These are phyloP conservation scores for Plectosphaerella plurivora DNA, from an alignment of 2,329 filamentous ascomycete genomes.

Conservation along the genomic window DNA sequence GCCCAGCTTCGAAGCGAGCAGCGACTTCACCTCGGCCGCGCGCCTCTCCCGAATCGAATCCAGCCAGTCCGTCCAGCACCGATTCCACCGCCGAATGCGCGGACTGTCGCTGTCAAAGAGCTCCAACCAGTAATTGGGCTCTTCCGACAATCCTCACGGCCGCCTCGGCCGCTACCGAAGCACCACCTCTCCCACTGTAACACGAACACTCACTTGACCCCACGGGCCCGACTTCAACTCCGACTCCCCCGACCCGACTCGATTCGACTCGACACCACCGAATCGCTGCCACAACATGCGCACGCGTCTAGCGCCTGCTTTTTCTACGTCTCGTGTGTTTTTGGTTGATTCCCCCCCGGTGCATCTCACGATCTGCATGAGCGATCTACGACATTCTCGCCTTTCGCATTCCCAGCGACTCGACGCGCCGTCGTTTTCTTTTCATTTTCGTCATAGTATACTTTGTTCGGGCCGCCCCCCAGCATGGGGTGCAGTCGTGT, in stretches of 20 bases:
- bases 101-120: conserved; percentile 38
- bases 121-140: conserved; percentile 26
- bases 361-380: conserved; percentile 44
- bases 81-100: conserved; percentile 28
- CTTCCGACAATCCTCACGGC: neutral
- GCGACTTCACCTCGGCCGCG: conserved; percentile 87
- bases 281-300: neutral
- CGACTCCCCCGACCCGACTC: neutral
- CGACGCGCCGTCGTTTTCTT: conserved; percentile 11
- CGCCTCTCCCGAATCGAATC: conserved; percentile 82
- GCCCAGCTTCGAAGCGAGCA: conserved; percentile 79
- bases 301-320: conserved; percentile 17
- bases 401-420: conserved; percentile 10
- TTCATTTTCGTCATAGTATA: conserved; percentile 6
- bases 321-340: conserved; percentile 22
- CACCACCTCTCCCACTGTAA: too few species aligned
- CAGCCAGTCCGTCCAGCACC: conserved; percentile 29
- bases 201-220: too few species aligned
- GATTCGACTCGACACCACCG: neutral
- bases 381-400: conserved; percentile 35
- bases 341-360: conserved; percentile 29
- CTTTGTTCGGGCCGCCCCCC: neutral
- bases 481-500: neutral
- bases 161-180: too few species aligned
- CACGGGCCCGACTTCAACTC: too few species aligned